Evolutionary conservation across 2,329 filamentous ascomycete species (phyloP).

Genomic region (Trichophyton verrucosum): DNA sequence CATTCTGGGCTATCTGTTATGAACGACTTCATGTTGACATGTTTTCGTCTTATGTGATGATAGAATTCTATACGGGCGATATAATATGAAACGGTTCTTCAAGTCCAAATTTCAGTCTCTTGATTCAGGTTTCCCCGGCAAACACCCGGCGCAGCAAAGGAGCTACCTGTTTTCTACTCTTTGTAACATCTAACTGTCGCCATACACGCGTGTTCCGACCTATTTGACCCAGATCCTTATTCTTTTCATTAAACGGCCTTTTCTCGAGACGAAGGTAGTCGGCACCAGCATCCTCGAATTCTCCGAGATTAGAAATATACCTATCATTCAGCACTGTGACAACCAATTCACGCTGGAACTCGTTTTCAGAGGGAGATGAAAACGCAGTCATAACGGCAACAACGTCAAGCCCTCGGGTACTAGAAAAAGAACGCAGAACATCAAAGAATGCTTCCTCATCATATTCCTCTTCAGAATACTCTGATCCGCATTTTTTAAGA

Average conservation of each 20-base stretch:
- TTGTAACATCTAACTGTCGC: constrained; percentile 44
- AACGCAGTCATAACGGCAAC: constrained; percentile 50
- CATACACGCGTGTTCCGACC: constrained; percentile 38
- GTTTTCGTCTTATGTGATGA: not conserved
- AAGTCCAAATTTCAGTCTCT: not conserved
- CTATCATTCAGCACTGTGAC: constrained; percentile 34
- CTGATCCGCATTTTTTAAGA: constrained; percentile 29
- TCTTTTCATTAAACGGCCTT: constrained; percentile 17
- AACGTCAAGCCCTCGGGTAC: constrained; percentile 37
- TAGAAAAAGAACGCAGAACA: constrained; percentile 35
- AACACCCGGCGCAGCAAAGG: constrained; percentile 43
- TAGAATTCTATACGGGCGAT: not conserved
- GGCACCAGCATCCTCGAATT: constrained; percentile 33
- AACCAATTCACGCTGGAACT: constrained; percentile 43
- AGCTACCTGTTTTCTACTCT: constrained; percentile 52
- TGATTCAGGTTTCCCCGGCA: not conserved
- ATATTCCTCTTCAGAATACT: constrained; percentile 7
- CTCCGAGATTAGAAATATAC: constrained; percentile 31
- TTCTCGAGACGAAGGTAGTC: constrained; percentile 33
- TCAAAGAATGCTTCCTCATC: constrained; percentile 25
- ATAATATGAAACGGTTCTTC: not conserved
- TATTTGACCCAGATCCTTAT: constrained; percentile 14
- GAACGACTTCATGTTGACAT: not conserved
- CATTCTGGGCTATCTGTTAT: not conserved
- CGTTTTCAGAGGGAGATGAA: constrained; percentile 25